These are phyloP conservation scores for Xylaria grammica DNA, from an alignment of 495 filamentous ascomycete genomes.

Conservation along the genomic window DNA sequence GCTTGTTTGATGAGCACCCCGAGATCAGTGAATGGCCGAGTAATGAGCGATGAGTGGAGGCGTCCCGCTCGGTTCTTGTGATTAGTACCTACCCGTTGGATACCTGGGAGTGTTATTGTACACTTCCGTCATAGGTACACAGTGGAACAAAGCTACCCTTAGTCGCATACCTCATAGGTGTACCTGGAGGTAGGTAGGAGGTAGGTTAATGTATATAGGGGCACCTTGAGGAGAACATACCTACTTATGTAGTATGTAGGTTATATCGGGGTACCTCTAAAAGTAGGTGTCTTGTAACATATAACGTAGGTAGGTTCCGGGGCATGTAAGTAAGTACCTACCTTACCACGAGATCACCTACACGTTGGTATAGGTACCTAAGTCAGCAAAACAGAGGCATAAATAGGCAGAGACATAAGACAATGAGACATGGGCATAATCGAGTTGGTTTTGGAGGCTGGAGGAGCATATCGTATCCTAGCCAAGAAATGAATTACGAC, in stretches of 20 bases:
- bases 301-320: not conserved
- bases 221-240: too few relatives aligned
- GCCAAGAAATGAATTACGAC: constrained; percentile 13
- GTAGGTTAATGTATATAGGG: too few relatives aligned
- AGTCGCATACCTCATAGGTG: not conserved
- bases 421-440: constrained; percentile 16
- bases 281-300: not conserved
- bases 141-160: not conserved
- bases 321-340: not conserved
- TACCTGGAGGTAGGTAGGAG: too few relatives aligned
- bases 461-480: not conserved
- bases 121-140: too few relatives aligned
- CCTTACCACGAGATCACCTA: constrained; percentile 10
- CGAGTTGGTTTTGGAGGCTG: constrained; percentile 2
- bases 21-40: constrained; percentile 5
- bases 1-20: constrained; percentile 1
- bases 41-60: constrained; percentile 17
- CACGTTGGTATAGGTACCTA: constrained; percentile 7
- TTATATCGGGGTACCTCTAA: too few relatives aligned
- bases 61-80: constrained; percentile 1
- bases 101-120: too few relatives aligned
- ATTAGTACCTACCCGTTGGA: too few relatives aligned
- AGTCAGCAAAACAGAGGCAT: too few relatives aligned
- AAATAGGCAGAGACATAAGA: not conserved
- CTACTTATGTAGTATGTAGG: too few relatives aligned